These are phyloP conservation scores for Berberis vulgaris DNA, from an alignment of 164 flowering plant species.

Conservation along the genomic window DNA sequence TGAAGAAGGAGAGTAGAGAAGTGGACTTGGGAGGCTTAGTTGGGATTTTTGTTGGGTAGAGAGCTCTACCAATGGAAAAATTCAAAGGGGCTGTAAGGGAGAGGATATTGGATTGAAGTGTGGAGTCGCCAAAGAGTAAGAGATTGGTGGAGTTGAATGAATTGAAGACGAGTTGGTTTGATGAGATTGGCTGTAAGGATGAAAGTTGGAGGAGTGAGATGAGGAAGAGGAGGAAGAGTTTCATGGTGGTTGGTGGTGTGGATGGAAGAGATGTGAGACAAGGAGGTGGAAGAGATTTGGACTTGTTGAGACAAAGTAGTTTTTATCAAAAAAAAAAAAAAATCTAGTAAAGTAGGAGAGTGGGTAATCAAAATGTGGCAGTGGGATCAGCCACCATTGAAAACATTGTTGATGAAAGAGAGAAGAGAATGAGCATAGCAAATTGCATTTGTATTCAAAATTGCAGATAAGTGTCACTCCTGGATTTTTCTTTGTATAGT, in stretches of 20 bases:
- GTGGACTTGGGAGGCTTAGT: constrained; percentile 32
- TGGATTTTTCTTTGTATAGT: too few species aligned
- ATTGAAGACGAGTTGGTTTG: constrained; percentile 47
- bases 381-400: too few species aligned
- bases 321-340: too few species aligned
- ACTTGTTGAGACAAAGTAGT: too few species aligned
- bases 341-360: too few species aligned
- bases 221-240: constrained; percentile 3
- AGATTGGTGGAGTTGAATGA: constrained; percentile 31
- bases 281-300: too few species aligned
- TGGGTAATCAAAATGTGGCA: too few species aligned
- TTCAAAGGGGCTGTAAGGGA: constrained; percentile 33
- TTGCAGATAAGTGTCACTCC: too few species aligned
- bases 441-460: too few species aligned
- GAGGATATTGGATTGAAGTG: constrained; percentile 27
- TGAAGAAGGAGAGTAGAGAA: constrained; percentile 36
- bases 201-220: constrained; percentile 7
- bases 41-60: constrained; percentile 32
- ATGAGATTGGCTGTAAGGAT: neutral
- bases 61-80: constrained; percentile 48
- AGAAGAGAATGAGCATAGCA: too few species aligned
- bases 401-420: too few species aligned
- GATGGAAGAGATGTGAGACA: too few species aligned
- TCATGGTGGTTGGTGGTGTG: neutral
- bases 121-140: constrained; percentile 34